A percentile compares a stretch with the other conserved stretches of the same genome.
phyloP scores from a whole-genome alignment of 148 eudicot species.

The Linanthus parryae region DNA sequence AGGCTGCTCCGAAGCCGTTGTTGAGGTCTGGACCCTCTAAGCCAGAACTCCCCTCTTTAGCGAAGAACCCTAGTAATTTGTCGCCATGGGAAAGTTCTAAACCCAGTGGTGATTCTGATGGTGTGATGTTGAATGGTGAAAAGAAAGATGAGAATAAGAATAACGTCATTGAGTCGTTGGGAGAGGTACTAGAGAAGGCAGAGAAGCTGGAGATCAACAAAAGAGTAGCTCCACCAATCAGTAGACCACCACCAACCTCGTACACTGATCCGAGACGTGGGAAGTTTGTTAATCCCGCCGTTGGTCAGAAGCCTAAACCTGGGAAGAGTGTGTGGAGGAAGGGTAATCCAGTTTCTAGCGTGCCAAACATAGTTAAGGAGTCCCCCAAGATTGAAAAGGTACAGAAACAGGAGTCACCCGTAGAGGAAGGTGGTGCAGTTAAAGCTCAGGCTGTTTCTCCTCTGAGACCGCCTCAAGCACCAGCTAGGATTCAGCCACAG shows the following conservation, averaged over 20 bases:
- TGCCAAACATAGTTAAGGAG: slow-evolving; percentile 51
- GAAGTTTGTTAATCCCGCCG: slow-evolving; percentile 27
- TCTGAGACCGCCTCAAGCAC: slow-evolving; percentile 43
- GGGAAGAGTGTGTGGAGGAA: slow-evolving; percentile 88
- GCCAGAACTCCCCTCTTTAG: slow-evolving; percentile 21
- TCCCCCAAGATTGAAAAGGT: slow-evolving; percentile 34
- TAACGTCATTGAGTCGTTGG: slow-evolving; percentile 82
- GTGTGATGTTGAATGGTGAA: slow-evolving; percentile 24
- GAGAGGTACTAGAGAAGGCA: slow-evolving; percentile 91
- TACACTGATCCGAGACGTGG: slow-evolving; percentile 40
- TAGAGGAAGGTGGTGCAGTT: slow-evolving; percentile 23
- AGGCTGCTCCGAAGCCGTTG: slow-evolving; percentile 72
- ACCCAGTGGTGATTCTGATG: slow-evolving; percentile 22
- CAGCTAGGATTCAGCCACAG: slow-evolving; percentile 49
- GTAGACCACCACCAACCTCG: slow-evolving; percentile 35
- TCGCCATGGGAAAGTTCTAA: slow-evolving; percentile 26
- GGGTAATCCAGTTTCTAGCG: slow-evolving; percentile 68
- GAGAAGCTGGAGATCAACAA: slow-evolving; percentile 70
- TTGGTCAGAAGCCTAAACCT: slow-evolving; percentile 38
- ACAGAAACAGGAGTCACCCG: slow-evolving; percentile 23
- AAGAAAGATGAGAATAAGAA: slow-evolving; percentile 55
- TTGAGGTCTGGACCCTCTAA: slow-evolving; percentile 43
- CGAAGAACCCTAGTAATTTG: slow-evolving; percentile 14
- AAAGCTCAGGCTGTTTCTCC: slow-evolving; percentile 29
- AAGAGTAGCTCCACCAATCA: slow-evolving; percentile 30